Conservation (phyloP, 1,284 basidiomycete species). For the Ceratorhiza oryzae-sativae region DNA sequence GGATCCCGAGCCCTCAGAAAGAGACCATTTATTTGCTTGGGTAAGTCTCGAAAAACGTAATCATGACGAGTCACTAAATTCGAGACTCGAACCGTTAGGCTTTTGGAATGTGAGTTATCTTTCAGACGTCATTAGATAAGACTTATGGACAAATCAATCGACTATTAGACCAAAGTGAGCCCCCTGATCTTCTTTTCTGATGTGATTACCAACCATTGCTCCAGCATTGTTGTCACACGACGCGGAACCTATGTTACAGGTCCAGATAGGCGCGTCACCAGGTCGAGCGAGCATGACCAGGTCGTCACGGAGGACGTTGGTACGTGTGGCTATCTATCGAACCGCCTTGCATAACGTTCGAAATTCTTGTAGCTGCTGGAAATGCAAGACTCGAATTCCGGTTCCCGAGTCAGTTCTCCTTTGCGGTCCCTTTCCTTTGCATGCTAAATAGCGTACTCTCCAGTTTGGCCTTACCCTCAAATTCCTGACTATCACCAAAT, state of each 20-base stretch:
- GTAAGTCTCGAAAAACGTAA: neutral
- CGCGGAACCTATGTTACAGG: neutral
- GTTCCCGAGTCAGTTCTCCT: neutral
- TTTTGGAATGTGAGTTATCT: neutral
- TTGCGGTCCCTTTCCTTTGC: too few relatives aligned
- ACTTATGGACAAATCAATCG: neutral
- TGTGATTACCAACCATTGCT: neutral
- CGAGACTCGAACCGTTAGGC: neutral
- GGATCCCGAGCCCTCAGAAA: neutral
- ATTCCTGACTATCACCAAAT: neutral
- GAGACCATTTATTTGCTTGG: neutral
- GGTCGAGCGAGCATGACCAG: neutral
- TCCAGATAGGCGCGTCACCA: neutral
- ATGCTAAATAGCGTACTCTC: neutral
- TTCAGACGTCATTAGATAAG: neutral
- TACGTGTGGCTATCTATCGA: neutral
- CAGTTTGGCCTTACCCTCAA: neutral
- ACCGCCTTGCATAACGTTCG: too few relatives aligned
- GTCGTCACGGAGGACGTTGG: neutral
- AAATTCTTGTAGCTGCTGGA: neutral
- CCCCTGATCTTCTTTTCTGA: neutral
- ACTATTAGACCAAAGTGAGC: neutral
- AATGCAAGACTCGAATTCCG: neutral
- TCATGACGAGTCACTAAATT: neutral
- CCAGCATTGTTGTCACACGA: slow-evolving; percentile 2